These are phyloP conservation scores for Evernia prunastri DNA, from an alignment of 495 filamentous ascomycete species.

Conservation along the genomic window DNA sequence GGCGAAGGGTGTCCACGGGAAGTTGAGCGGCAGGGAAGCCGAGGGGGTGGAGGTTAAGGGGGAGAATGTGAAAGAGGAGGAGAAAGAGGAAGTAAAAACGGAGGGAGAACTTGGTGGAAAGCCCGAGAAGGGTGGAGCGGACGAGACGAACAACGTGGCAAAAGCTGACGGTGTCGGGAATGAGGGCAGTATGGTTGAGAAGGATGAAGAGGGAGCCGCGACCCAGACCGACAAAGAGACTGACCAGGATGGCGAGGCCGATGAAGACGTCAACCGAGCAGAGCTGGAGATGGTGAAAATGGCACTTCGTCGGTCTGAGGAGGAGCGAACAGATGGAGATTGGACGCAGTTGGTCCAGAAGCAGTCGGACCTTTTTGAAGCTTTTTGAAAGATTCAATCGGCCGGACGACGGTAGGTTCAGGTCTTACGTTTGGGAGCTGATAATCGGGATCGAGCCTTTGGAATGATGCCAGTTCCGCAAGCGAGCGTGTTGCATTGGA, in stretches of 20 bases:
- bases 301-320: not conserved
- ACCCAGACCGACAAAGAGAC: too few species aligned
- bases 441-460: too few species aligned
- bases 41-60: not conserved
- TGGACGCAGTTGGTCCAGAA: not conserved
- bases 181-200: not conserved
- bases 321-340: not conserved
- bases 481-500: not conserved
- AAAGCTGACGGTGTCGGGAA: not conserved
- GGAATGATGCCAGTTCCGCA: not conserved
- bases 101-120: not conserved
- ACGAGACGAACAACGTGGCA: not conserved
- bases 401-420: not conserved
- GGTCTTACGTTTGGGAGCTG: too few species aligned
- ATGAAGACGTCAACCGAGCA: not conserved
- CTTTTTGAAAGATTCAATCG: not conserved
- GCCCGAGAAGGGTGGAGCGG: not conserved
- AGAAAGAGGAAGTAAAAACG: not conserved
- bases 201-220: not conserved
- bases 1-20: not conserved
- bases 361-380: constrained; percentile 1
- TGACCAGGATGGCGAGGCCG: too few species aligned
- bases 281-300: constrained; percentile 2
- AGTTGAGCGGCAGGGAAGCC: not conserved
- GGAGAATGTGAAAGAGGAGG: not conserved